A percentile compares a stretch with the other conserved stretches of the same genome.
These are phyloP conservation scores for Fraxinus albicans DNA, from an alignment of 305 asterid genomes.

Conservation along the genomic window DNA sequence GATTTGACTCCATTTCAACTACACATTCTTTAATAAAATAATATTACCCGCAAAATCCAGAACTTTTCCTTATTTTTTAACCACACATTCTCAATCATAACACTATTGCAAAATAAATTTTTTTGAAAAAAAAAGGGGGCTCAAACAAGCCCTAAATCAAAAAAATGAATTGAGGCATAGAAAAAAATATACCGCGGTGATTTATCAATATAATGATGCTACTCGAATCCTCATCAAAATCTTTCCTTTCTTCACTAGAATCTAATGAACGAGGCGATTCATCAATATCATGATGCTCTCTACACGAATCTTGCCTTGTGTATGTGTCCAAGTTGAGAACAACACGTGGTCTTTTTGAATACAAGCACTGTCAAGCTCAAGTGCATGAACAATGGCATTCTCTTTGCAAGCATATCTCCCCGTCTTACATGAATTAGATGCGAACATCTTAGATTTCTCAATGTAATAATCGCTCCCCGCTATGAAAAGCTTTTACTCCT, in stretches of 20 bases:
- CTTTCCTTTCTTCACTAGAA: not conserved
- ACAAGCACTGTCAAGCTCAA: not conserved
- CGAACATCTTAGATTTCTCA: not conserved
- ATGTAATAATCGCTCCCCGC: not conserved
- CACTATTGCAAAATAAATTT: too few relatives aligned
- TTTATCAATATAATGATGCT: not conserved
- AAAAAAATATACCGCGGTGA: not conserved
- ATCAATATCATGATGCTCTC: not conserved
- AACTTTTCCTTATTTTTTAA: too few relatives aligned
- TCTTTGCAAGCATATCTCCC: not conserved
- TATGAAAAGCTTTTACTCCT: not conserved
- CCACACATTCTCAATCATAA: too few relatives aligned
- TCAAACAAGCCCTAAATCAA: too few relatives aligned
- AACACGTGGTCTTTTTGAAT: not conserved
- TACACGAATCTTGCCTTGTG: not conserved
- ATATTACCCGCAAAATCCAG: too few relatives aligned
- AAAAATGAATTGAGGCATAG: not conserved
- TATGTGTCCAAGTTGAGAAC: not conserved
- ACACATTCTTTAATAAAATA: too few relatives aligned
- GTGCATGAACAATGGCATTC: not conserved
- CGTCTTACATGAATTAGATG: not conserved
- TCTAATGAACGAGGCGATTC: constrained; percentile 21
- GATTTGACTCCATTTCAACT: too few relatives aligned
- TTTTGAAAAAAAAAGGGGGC: too few relatives aligned
- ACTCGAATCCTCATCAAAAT: not conserved